Evolutionary conservation across 2,329 filamentous ascomycete species (phyloP), one percentile per base, ranked within the genome.

Genomic region (Neonectria neomacrospora): DNA sequence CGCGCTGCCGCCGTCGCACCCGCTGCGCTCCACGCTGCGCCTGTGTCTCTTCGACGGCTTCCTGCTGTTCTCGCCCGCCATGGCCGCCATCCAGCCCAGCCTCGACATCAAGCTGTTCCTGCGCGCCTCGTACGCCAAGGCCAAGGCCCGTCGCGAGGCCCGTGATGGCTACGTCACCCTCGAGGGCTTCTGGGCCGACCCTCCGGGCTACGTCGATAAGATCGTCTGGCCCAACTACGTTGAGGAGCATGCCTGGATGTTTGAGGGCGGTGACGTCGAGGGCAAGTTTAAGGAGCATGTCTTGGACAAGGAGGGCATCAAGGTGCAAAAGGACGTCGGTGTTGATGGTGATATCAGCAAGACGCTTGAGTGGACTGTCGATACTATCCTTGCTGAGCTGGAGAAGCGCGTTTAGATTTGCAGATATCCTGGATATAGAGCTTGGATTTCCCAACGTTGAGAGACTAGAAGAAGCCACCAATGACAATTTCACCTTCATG

Each of bases 211-310:
- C 76, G 94, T 98, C 39, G 94, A 98, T 76, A 87, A 91, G 75
- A 86, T 99, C 58, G 96, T 99, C 5, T 99, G 96, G 96, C 95
- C 95, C 3, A 95, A 97, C 72, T 98, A 97, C 78, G 92, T 91
- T 3, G 83, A 86, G 56, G 88, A 93, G 71, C 94, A 98, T 80
- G 82, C 82, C 22, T 97, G 92, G 84, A 81, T 99, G 76, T 96
- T 97, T 74, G 79, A 89, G 67, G 80, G 81, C 8, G 90, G 87
- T 0, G 81, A 94, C 74, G 91, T 93, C 0, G 86, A 91, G 70
- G 86, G 86, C 0, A 73, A 78, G 50, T 74, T 89, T 10, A 81
- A 86, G 42, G 74, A 79, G 18, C 78, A 80, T 0, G 80, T 83
- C 51, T 76, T 87, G 68, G 65, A 68, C 23, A 75, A 74, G 59